Percentiles rank a stretch among this genome's conserved stretches.
These are phyloP conservation scores for Pelagophyceae sp. DNA, from an alignment of 352 stramenopile species.

Conservation along the genomic window DNA sequence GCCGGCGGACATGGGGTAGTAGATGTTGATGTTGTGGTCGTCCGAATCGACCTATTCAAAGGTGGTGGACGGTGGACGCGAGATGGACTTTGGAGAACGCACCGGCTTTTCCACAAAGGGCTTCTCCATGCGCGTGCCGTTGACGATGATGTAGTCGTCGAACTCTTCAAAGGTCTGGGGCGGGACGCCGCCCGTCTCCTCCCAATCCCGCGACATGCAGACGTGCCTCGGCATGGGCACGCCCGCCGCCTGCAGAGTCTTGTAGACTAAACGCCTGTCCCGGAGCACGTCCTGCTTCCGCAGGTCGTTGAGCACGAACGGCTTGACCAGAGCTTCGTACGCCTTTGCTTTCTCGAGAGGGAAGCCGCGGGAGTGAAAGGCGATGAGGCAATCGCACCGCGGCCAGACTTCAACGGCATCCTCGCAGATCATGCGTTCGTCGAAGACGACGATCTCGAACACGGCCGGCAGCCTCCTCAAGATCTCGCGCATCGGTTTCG, in stretches of 20 bases:
- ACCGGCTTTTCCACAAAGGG: constrained; percentile 99
- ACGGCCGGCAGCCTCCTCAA: constrained; percentile 77
- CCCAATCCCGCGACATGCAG: constrained; percentile 82
- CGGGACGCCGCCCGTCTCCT: constrained; percentile 50
- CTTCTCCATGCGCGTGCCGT: constrained; percentile 93
- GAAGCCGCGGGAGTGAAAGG: constrained; percentile 96
- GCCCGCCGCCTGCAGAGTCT: constrained; percentile 78
- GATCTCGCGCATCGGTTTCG: constrained; percentile 94
- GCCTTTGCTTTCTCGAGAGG: constrained; percentile 89
- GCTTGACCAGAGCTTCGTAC: constrained; percentile 87
- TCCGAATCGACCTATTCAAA: too few relatives aligned
- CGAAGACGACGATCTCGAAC: constrained; percentile 95
- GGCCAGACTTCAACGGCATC: constrained; percentile 86
- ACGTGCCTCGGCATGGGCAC: constrained; percentile 93
- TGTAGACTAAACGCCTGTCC: constrained; percentile 89
- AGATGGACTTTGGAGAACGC: too few relatives aligned
- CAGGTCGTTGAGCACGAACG: constrained; percentile 95
- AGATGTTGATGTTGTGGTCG: constrained; percentile 99
- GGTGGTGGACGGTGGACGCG: too few relatives aligned
- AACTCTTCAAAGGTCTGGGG: constrained; percentile 50
- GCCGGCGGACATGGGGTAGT: constrained; percentile 92
- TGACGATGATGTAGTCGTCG: constrained; percentile 75
- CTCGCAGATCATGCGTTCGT: constrained; percentile 93
- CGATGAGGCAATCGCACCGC: constrained; percentile 92
- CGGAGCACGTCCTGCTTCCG: constrained; percentile 89